These are phyloP conservation scores for Rhododendron kiyosumense DNA, from an alignment of 148 eudicot genomes.

Conservation along the genomic window DNA sequence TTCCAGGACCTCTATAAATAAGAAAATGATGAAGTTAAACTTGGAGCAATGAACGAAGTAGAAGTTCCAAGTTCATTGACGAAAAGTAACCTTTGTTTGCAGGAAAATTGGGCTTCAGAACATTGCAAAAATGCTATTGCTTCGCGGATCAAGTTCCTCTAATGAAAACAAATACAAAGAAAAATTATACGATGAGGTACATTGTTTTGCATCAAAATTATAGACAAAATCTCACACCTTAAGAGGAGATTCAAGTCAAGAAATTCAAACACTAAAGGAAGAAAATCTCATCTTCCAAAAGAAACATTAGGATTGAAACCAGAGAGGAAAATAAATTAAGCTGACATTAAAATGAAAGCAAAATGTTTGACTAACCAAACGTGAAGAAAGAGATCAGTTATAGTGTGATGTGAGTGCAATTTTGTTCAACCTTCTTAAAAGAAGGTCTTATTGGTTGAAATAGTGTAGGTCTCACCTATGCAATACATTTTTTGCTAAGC, in stretches of 20 bases:
- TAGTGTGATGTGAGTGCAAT: too few relatives aligned
- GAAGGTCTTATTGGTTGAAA: too few relatives aligned
- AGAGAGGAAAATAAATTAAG: neutral
- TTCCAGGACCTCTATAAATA: slow-evolving; percentile 61
- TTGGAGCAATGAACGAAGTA: neutral
- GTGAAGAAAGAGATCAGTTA: slow-evolving; percentile 76
- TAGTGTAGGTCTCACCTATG: too few relatives aligned
- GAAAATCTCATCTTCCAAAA: neutral
- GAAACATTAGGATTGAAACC: neutral
- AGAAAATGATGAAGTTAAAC: neutral
- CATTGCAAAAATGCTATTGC: slow-evolving; percentile 87
- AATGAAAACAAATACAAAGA: slow-evolving; percentile 9
- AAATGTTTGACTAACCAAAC: slow-evolving; percentile 17
- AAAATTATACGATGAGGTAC: neutral
- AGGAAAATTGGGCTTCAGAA: slow-evolving; percentile 73
- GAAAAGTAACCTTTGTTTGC: slow-evolving; percentile 67
- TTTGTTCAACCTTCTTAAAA: slow-evolving; percentile 25
- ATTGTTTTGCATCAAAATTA: neutral
- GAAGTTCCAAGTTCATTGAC: neutral
- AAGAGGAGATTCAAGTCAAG: neutral
- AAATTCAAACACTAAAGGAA: neutral
- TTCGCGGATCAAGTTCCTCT: slow-evolving; percentile 71
- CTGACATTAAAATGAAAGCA: too few relatives aligned
- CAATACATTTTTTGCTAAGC: too few relatives aligned
- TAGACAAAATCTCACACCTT: neutral